A percentile compares a stretch with the other conserved stretches of the same genome.
These are phyloP conservation scores for Emmonsiellopsis sp. DNA, from an alignment of 2,329 filamentous ascomycete genomes.

Conservation along the genomic window DNA sequence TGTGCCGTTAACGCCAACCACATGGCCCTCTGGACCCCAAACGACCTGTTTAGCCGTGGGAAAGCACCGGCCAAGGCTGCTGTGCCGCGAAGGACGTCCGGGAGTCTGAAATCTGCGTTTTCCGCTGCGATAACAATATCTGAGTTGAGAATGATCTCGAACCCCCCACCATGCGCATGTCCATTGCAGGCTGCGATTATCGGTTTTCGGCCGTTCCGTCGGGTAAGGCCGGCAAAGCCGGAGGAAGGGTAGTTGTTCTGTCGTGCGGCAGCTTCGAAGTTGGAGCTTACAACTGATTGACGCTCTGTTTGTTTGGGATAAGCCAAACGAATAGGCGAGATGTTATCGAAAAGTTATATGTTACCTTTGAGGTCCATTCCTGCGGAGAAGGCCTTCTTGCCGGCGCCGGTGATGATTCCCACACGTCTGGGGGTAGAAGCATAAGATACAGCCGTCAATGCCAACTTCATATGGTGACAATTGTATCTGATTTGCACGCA, in stretches of 20 bases:
- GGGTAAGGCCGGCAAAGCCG: conserved; percentile 49
- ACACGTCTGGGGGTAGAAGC: conserved; percentile 29
- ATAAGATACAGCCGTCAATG: background rate
- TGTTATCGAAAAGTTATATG: conserved; percentile 25
- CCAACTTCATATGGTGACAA: background rate
- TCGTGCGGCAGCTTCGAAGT: conserved; percentile 15
- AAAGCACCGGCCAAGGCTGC: conserved; percentile 62
- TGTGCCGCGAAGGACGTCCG: conserved; percentile 64
- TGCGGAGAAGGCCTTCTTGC: conserved; percentile 36
- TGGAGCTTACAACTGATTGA: conserved; percentile 24
- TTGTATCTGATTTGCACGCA: background rate
- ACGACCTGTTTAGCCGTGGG: conserved; percentile 55
- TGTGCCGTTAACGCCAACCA: conserved; percentile 63
- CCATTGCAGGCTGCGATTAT: conserved; percentile 70
- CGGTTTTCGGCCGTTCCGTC: conserved; percentile 58
- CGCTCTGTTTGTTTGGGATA: conserved; percentile 5
- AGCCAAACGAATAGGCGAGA: background rate
- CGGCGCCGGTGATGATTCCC: conserved; percentile 33
- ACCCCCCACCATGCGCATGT: conserved; percentile 64
- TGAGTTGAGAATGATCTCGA: conserved; percentile 81
- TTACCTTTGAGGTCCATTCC: conserved; percentile 40
- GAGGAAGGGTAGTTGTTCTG: conserved; percentile 31
- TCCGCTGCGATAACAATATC: conserved; percentile 60
- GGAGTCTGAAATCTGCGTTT: conserved; percentile 55
- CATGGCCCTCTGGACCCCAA: conserved; percentile 58